Evolutionary conservation across 2,329 filamentous ascomycete genomes (phyloP).

Genomic region (Diaporthe citri): DNA sequence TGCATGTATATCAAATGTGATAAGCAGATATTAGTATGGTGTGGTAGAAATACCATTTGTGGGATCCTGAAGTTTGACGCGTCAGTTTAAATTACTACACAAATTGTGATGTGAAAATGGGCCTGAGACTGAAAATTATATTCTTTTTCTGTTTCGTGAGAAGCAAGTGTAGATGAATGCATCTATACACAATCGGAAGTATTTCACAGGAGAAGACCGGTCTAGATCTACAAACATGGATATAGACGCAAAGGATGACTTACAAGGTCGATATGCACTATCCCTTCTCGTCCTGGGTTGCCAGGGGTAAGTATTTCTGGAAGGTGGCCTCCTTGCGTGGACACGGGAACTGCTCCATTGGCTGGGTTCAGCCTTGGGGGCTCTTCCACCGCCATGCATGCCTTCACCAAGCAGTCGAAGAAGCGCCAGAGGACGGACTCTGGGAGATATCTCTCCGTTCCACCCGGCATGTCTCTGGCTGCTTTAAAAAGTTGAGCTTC

Average conservation of each 20-base stretch:
- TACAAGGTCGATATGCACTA: constrained; percentile 30
- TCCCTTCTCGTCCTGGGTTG: not conserved
- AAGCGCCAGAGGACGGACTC: constrained; percentile 40
- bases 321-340: not conserved
- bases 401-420: constrained; percentile 41
- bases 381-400: constrained; percentile 39
- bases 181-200: accelerated
- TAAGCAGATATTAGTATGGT: no score
- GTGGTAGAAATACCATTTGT: not conserved
- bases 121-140: not conserved
- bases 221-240: no score
- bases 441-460: not conserved
- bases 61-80: not conserved
- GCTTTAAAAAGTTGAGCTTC: not conserved
- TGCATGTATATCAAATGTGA: not conserved
- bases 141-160: no score
- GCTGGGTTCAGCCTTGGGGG: constrained; percentile 33
- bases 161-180: not conserved
- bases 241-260: not conserved
- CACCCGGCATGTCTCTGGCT: not conserved
- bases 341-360: not conserved
- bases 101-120: not conserved
- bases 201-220: no score
- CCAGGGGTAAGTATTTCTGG: not conserved
- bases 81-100: not conserved